phyloP scores from a whole-genome alignment of 2,329 filamentous ascomycete species.

The Exophiala spinifera region DNA sequence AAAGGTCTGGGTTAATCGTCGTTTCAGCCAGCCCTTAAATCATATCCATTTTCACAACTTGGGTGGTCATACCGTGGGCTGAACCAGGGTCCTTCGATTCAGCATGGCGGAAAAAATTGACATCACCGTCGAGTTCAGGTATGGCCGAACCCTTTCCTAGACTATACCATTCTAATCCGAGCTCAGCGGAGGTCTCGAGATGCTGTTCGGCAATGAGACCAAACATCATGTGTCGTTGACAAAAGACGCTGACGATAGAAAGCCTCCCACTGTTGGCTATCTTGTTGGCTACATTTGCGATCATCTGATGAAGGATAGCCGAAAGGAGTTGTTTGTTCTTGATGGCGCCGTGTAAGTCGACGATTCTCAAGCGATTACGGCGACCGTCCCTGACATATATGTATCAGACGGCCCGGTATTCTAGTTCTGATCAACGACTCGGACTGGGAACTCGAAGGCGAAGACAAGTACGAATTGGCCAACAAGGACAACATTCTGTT shows the following conservation, averaged over 20 bases:
- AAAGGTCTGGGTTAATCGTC: no score
- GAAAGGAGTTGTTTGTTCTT: constrained; percentile 85
- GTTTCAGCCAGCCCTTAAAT: no score
- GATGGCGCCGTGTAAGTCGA: constrained; percentile 77
- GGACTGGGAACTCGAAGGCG: constrained; percentile 96
- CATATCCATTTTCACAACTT: no score
- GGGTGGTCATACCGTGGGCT: background rate
- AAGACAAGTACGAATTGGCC: constrained; percentile 83
- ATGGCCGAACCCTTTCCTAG: constrained; percentile 30
- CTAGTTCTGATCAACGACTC: constrained; percentile 96
- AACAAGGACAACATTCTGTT: constrained; percentile 85
- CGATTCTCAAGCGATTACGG: background rate
- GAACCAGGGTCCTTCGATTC: background rate
- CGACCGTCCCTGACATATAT: no score
- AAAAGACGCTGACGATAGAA: constrained; percentile 53
- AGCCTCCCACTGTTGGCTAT: constrained; percentile 66
- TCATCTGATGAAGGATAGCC: constrained; percentile 76
- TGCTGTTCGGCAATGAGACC: constrained; percentile 82
- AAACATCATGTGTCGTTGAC: constrained; percentile 66
- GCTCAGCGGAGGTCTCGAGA: constrained; percentile 80
- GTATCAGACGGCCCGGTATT: constrained; percentile 79
- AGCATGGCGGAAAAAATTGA: constrained; percentile 40
- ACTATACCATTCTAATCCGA: background rate
- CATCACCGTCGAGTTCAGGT: constrained; percentile 74
- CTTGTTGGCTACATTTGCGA: constrained; percentile 77